Evolutionary conservation across 2,329 filamentous ascomycete species (phyloP).

Genomic region (Aspergillaceae sp.): DNA sequence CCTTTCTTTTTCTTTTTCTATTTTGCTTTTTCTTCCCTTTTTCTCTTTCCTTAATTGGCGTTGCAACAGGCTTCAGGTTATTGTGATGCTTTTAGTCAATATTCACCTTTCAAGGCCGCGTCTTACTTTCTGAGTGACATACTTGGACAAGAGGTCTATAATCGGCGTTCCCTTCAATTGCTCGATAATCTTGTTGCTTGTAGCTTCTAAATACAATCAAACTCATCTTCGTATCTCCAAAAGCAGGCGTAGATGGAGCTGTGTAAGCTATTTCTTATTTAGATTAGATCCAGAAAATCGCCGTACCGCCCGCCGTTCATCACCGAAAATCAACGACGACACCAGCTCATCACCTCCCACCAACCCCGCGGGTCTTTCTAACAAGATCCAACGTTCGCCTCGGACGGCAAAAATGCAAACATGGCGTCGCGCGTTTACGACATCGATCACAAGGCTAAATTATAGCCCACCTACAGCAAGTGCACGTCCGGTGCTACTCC

Average conservation of each 20-base stretch:
- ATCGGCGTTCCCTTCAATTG: neutral
- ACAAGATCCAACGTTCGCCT: too few species aligned
- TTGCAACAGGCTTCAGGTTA: neutral
- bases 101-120: too few species aligned
- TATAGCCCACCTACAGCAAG: constrained; percentile 11
- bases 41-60: neutral
- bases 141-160: neutral
- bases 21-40: too few species aligned
- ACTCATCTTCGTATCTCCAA: too few species aligned
- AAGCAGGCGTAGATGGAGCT: too few species aligned
- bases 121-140: neutral
- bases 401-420: constrained; percentile 22
- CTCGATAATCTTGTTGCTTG: constrained; percentile 3
- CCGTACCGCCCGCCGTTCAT: too few species aligned
- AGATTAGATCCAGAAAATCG: too few species aligned
- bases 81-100: neutral
- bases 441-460: constrained; percentile 26
- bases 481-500: constrained; percentile 16
- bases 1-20: too few species aligned
- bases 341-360: constrained; percentile 5
- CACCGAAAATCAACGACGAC: neutral
- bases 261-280: too few species aligned
- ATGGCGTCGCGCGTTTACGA: constrained; percentile 34
- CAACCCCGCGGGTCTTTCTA: neutral
- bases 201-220: too few species aligned